Evolutionary conservation across 2,329 filamentous ascomycete genomes (phyloP), one percentile per base, ranked within the genome.

Genomic region (Hirsutella rhossiliensis): DNA sequence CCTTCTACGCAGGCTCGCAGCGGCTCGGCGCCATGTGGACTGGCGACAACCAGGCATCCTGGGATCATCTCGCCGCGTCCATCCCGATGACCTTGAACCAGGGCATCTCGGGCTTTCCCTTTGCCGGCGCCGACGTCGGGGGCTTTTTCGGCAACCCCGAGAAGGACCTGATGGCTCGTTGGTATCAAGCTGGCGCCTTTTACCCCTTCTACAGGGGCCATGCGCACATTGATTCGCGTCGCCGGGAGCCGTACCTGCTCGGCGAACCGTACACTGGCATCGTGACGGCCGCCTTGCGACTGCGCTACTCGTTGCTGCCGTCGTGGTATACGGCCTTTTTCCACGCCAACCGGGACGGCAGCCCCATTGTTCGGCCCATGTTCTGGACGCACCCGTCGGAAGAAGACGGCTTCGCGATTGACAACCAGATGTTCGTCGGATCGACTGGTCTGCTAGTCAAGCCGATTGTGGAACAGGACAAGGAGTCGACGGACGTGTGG

Each of bases 161-260:
- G 55, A 89, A 89, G 57, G 90, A 98, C 47, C 76, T 98, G 19
- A 75, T 94, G 53, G 85, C 86, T 11, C 81, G 92, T 34, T 98
- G 92, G 92, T 98, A 95, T 65, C 92, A 98, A 64, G 80, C 89
- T 30, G 92, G 92, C 49, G 86, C 87, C 45, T 98, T 94, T 72
- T 97, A 97, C 62, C 92, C 92, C 8, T 98, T 97, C 71, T 94
- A 97, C 84, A 86, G 92, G 48, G 92, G 80, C 2, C 92, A 98
- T 60, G 92, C 92, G 7, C 92, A 98, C 63, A 97, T 97, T 48
- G 92, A 98, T 58, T 85, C 92, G 34, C 87, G 92, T 39, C 84
- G 92, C 23, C 84, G 92, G 43, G 92, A 98, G 66, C 92, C 92
- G 3, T 98, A 97, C 60, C 71, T 97, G 46, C 73, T 82, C 11